These are phyloP conservation scores for Knoxia roxburghii DNA, from an alignment of 257 asterid genomes.

Conservation along the genomic window DNA sequence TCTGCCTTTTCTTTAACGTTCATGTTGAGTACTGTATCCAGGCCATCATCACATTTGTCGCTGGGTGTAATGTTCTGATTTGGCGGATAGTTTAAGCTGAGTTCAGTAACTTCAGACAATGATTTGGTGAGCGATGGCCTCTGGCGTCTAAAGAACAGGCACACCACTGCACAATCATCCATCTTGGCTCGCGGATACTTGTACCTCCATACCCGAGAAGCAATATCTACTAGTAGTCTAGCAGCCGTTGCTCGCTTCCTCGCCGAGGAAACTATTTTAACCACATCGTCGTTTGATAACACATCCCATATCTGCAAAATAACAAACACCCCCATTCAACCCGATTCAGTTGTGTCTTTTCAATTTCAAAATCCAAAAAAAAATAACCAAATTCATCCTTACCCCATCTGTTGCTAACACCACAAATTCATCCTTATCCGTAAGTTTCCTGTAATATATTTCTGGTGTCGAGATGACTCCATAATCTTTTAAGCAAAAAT, in stretches of 20 bases:
- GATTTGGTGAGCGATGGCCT: constrained; percentile 46
- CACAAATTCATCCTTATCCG: constrained; percentile 62
- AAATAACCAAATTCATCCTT: too few species aligned
- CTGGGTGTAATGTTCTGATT: constrained; percentile 22
- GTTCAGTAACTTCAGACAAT: constrained; percentile 34
- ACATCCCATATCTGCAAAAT: constrained; percentile 71
- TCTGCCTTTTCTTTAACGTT: constrained; percentile 22
- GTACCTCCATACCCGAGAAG: constrained; percentile 58
- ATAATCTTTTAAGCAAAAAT: constrained; percentile 72
- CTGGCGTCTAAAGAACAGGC: constrained; percentile 59
- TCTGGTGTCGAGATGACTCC: constrained; percentile 79
- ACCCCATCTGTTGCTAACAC: constrained; percentile 95
- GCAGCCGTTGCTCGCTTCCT: constrained; percentile 62
- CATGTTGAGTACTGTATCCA: constrained; percentile 63
- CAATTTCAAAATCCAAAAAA: too few species aligned
- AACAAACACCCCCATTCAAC: too few species aligned
- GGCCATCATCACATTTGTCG: constrained; percentile 51
- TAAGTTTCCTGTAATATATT: constrained; percentile 49
- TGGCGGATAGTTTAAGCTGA: constrained; percentile 34
- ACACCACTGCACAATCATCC: constrained; percentile 69
- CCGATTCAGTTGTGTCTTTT: too few species aligned
- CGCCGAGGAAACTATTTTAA: constrained; percentile 53
- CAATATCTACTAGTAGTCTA: constrained; percentile 47
- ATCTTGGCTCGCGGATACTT: constrained; percentile 60
- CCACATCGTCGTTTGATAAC: constrained; percentile 59